phyloP scores from a whole-genome alignment of 202 grass and related monocot genomes.

The Dendrocalamus latiflorus region DNA sequence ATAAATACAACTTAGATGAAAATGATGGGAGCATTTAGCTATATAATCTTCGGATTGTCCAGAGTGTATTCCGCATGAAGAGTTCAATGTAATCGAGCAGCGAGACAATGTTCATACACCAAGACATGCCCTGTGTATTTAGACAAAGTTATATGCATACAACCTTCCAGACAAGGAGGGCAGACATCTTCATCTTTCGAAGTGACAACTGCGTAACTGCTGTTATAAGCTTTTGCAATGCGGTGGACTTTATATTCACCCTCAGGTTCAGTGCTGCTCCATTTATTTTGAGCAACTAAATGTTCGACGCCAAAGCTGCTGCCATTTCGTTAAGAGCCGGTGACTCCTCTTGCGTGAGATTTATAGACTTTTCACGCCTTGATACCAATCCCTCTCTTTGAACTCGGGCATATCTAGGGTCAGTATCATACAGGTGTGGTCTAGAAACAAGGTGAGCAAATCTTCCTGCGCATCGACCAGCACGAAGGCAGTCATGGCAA shows the following conservation, averaged over 20 bases:
- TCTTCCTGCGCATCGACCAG: too few species aligned
- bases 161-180: constrained; percentile 94
- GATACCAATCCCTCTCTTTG: constrained; percentile 86
- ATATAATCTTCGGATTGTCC: constrained; percentile 80
- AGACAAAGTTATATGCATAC: not conserved
- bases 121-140: not conserved
- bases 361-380: constrained; percentile 81
- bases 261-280: constrained; percentile 59
- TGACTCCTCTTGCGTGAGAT: constrained; percentile 63
- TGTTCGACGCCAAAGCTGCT: constrained; percentile 68
- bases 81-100: not conserved
- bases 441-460: constrained; percentile 73
- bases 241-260: constrained; percentile 49
- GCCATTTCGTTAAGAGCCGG: constrained; percentile 60
- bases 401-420: constrained; percentile 63
- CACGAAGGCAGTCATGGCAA: too few species aligned
- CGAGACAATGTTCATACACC: not conserved
- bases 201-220: constrained; percentile 41
- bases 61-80: constrained; percentile 58
- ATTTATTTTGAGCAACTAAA: constrained; percentile 68
- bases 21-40: constrained; percentile 81
- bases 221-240: constrained; percentile 51
- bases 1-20: constrained; percentile 95
- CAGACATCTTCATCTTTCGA: constrained; percentile 95
- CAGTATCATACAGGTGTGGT: constrained; percentile 62